A percentile compares a stretch with the other conserved stretches of the same genome.
These are phyloP conservation scores for Trichosanthes cucumerina DNA, from an alignment of 306 rosid genomes.

Conservation along the genomic window DNA sequence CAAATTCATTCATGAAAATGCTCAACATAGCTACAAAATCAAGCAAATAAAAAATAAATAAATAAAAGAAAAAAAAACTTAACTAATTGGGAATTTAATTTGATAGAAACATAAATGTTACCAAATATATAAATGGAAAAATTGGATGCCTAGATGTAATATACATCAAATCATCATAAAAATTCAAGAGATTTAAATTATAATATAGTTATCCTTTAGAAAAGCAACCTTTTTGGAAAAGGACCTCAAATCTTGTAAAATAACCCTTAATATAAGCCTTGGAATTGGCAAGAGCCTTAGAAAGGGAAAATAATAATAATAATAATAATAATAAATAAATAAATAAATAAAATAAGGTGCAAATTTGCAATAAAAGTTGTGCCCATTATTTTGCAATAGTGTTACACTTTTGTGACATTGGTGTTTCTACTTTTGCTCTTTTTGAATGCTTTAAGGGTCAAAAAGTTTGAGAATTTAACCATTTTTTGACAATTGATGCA, in stretches of 20 bases:
- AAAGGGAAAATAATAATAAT: neutral
- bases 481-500: neutral
- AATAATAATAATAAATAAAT: no score
- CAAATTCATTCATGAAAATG: no score
- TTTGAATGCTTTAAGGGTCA: constrained; percentile 11
- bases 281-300: neutral
- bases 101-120: no score
- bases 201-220: neutral
- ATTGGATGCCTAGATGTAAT: no score
- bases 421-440: neutral
- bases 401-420: neutral
- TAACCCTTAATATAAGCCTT: neutral
- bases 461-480: neutral
- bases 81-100: no score
- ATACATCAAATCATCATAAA: no score
- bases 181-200: no score
- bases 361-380: neutral
- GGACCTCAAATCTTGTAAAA: neutral
- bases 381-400: neutral
- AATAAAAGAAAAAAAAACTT: no score
- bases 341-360: neutral
- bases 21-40: no score
- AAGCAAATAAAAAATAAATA: no score
- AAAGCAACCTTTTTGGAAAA: neutral
- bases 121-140: no score